Base-by-base conservation (phyloP, 1,139 yeast genomes). In the Pichia sp. region DNA sequence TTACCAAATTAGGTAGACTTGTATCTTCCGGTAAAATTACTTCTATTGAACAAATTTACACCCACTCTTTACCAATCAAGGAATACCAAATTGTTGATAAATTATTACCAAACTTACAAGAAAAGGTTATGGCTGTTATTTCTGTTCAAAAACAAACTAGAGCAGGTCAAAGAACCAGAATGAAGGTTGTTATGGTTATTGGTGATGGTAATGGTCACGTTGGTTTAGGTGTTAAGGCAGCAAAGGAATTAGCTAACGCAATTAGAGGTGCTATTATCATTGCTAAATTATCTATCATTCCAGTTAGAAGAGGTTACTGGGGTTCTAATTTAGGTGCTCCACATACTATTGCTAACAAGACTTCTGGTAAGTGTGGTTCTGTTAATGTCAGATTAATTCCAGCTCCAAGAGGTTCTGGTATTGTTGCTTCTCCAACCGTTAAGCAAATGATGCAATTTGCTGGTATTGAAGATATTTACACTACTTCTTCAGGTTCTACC, bases 231-330 rank as follows among this genome's bases (percentile, higher is more conserved):
- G 90, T 94, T 79, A 94, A 94, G 89, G 90, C 97, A 74, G 96
- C 98, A 67, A 92, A 92, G 89, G 99, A 94, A 80, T 97, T 92
- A 67, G 98, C 99, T 65, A 89, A 97, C 66, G 97, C 99, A 70
- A 92, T 92, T 80, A 89, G 96, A 78, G 96, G 97, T 64, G 98
- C 98, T 66, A 90, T 92, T 79, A 82, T 87, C 80, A 90, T 92
- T 71, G 99, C 98, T 73, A 92, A 92, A 83, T 84, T 92, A 70
- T 85, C 97, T 61, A 86, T 92, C 74, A 89, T 94, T 71, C 99
- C 99, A 71, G 92, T 94, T 79, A 90, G 99, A 84, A 89, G 98
- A 83, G 99, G 99, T 81, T 92, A 92, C 92, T 92, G 99, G 99
- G 99, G 99, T 78, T 76, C 96, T 73, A 87, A 87, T 82, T 87